Conservation (phyloP, 108 stramenopile genomes). For the Cyclotella sp. region DNA sequence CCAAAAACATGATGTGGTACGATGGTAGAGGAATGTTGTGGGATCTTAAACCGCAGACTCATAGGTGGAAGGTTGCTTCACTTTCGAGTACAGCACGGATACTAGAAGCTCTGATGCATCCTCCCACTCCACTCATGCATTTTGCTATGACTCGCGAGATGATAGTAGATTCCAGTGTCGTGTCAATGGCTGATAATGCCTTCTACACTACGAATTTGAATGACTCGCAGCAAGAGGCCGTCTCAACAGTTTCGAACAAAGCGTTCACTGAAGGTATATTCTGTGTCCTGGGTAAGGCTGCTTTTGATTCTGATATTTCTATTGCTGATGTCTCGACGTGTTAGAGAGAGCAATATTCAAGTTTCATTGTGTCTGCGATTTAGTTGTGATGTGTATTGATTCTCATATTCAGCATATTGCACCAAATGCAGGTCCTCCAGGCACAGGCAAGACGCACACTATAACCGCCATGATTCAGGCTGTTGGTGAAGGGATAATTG, state of each 20-base stretch:
- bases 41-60: background rate
- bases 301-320: background rate
- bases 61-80: constrained; percentile 11
- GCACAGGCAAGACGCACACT: constrained; percentile 6
- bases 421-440: constrained; percentile 10
- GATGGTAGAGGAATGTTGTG: background rate
- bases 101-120: constrained; percentile 13
- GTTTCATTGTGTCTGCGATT: no score
- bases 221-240: constrained; percentile 25
- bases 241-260: constrained; percentile 9
- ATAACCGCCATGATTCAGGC: constrained; percentile 9
- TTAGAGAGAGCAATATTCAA: no score
- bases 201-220: constrained; percentile 9
- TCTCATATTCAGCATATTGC: no score
- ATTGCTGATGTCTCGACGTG: background rate
- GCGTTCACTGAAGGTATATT: constrained; percentile 12
- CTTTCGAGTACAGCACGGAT: constrained; percentile 20
- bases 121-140: constrained; percentile 4
- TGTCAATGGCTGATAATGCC: background rate
- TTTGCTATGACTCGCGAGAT: constrained; percentile 18
- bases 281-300: constrained; percentile 11
- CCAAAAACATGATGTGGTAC: constrained; percentile 14
- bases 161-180: constrained; percentile 5
- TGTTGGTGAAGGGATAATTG: constrained; percentile 12
- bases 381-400: no score